Base-by-base conservation (phyloP, 371 early-diverging fungal species). In the Catenaria anguillulae region DNA sequence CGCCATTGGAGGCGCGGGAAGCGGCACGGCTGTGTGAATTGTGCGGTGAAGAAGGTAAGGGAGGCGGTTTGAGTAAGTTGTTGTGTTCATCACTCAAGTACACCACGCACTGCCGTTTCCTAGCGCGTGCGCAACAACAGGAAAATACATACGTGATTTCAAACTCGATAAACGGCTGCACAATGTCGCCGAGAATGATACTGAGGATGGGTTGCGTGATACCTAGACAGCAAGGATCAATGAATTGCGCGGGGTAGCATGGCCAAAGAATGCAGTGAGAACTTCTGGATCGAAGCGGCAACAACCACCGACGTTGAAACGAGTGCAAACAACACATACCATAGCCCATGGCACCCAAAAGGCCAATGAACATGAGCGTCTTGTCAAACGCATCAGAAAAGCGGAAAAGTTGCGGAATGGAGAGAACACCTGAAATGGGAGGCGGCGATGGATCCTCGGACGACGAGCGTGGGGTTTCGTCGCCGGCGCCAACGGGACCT, bases 151-250 rank as follows among this genome's bases (percentile, higher is more conserved):
- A 64, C n/a, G n/a, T n/a, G n/a, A n/a, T n/a, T n/a, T n/a, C 4
- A 2, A 64, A 24, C 33, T 19, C 6, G 19, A 21, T 24, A 23
- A 23, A 23, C 29, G 33, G 5, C 37, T 60, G 42, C 29, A 42
- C 17, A 6, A 60, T 8, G 0, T n/a, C 66, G 42, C 36, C 67
- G 61, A 56, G 33, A n/a, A 45, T 29, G 36, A 33, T 36, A 26
- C 58, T 36, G 31, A 58, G 35, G 26, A 58, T 17, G 4, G 24
- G 15, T n/a, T 24, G 36, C 35, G 36, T 15, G 33, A 8, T 36
- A 36, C 13, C 43, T 58, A n/a, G 36, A 42, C 80, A 23, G 92
- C 84, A 43, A 95, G 78, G 43, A 85, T 83, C 17, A 89, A 75
- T 72, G 50, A 66, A 73, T 1, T 84, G 82, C 63, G 87, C 67